phyloP scores from a whole-genome alignment of 2,329 filamentous ascomycete species.

The Neofusicoccum parvum region DNA sequence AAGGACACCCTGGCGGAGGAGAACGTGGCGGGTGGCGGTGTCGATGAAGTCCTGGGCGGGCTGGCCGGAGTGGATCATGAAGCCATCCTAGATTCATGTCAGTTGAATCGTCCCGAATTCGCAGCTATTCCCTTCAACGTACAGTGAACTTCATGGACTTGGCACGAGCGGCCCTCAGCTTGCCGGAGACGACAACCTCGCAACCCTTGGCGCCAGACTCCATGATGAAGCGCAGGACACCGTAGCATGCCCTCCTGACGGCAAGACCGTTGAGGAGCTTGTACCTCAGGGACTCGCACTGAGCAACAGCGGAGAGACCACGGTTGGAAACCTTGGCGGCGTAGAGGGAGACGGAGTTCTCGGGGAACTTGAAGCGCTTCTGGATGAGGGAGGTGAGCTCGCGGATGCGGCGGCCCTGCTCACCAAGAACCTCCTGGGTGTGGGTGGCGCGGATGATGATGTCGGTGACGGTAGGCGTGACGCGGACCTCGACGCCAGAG shows the following conservation, averaged over 20 bases:
- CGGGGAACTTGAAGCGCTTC: constrained; percentile 99
- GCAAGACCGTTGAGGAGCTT: constrained; percentile 99
- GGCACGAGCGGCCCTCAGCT: constrained; percentile 97
- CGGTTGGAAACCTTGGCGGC: constrained; percentile 99
- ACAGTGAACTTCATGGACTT: constrained; percentile 99
- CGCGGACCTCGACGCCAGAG: constrained; percentile 99
- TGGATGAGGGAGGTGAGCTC: constrained; percentile 99
- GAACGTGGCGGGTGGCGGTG: constrained; percentile 96
- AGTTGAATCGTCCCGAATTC: constrained; percentile 22
- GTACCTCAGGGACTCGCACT: constrained; percentile 99
- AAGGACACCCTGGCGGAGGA: constrained; percentile 98
- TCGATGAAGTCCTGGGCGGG: constrained; percentile 99
- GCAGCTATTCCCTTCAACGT: constrained; percentile 38
- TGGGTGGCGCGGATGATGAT: constrained; percentile 99
- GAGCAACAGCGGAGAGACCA: constrained; percentile 98
- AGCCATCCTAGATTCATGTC: constrained; percentile 68
- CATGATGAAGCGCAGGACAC: constrained; percentile 99
- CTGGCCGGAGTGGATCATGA: constrained; percentile 99
- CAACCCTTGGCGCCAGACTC: constrained; percentile 99
- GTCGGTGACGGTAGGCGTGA: constrained; percentile 99
- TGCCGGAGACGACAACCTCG: constrained; percentile 98
- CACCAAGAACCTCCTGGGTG: constrained; percentile 99
- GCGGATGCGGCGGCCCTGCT: constrained; percentile 99
- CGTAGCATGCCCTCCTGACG: constrained; percentile 98
- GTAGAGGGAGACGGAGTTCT: constrained; percentile 99